Percentiles rank a stretch among this genome's conserved stretches.
These are phyloP conservation scores for Clavispora fructus DNA, from an alignment of 805 yeast genomes.

Conservation along the genomic window DNA sequence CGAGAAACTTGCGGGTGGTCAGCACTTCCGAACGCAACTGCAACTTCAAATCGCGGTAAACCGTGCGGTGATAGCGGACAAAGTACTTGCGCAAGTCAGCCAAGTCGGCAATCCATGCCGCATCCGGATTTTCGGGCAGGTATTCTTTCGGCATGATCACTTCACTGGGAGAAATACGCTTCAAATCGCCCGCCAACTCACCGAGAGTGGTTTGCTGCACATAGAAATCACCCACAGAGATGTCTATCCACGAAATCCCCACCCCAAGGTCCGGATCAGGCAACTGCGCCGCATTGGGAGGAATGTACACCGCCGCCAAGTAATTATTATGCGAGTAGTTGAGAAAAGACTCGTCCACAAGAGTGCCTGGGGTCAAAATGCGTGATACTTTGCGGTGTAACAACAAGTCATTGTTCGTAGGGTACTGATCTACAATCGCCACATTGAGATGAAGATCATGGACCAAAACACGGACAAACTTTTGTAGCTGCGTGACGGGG, in stretches of 20 bases:
- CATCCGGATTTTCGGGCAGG: slow-evolving; percentile 33
- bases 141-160: slow-evolving; percentile 53
- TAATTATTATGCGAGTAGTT: slow-evolving; percentile 69
- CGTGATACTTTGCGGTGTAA: slow-evolving; percentile 70
- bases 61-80: slow-evolving; percentile 45
- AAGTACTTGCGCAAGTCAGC: slow-evolving; percentile 57
- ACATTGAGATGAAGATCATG: slow-evolving; percentile 66
- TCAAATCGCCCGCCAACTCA: slow-evolving; percentile 62
- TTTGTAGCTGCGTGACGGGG: slow-evolving; percentile 65
- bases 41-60: slow-evolving; percentile 26
- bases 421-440: slow-evolving; percentile 72
- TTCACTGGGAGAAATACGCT: slow-evolving; percentile 79
- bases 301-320: slow-evolving; percentile 60
- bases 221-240: slow-evolving; percentile 74
- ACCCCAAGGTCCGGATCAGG: slow-evolving; percentile 42
- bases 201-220: slow-evolving; percentile 59
- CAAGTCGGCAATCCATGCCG: slow-evolving; percentile 53
- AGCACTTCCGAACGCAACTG: slow-evolving; percentile 30
- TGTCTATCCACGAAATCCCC: slow-evolving; percentile 85
- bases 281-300: slow-evolving; percentile 37
- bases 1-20: slow-evolving; percentile 31
- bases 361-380: slow-evolving; percentile 87
- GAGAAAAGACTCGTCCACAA: slow-evolving; percentile 79
- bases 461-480: slow-evolving; percentile 70
- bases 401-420: slow-evolving; percentile 21